Percentiles rank a stretch among this genome's conserved stretches.
Conservation (phyloP, 129 eudicot genomes). For the Flaveria brownii region DNA sequence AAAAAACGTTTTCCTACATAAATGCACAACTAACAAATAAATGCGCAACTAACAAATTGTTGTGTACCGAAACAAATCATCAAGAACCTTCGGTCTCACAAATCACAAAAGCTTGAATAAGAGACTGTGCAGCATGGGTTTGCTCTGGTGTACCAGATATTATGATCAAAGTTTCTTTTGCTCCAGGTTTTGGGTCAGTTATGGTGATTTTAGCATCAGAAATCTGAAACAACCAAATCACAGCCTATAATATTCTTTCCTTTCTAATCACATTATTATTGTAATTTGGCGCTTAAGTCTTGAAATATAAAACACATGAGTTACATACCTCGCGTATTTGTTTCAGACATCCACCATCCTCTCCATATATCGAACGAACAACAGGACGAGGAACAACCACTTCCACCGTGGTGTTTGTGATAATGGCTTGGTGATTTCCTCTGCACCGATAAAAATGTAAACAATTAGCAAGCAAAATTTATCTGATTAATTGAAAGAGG, state of each 20-base stretch:
- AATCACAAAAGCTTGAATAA: conserved; percentile 93
- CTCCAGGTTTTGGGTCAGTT: conserved; percentile 83
- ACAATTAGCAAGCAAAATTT: conserved; percentile 4
- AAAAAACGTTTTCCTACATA: not conserved
- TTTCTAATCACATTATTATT: not conserved
- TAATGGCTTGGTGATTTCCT: conserved; percentile 66
- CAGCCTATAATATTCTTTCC: conserved; percentile 12
- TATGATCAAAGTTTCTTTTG: conserved; percentile 65
- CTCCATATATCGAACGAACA: conserved; percentile 91
- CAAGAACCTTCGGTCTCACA: conserved; percentile 61
- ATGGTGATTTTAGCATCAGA: conserved; percentile 83
- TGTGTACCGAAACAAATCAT: not conserved
- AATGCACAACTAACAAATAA: too few relatives aligned
- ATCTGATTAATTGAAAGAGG: not conserved
- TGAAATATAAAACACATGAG: not conserved
- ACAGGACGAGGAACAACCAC: conserved; percentile 89
- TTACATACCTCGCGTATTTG: conserved; percentile 77
- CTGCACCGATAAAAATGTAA: conserved; percentile 27
- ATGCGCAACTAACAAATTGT: too few relatives aligned
- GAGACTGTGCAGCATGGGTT: conserved; percentile 92
- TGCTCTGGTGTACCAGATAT: conserved; percentile 96
- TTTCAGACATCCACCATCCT: conserved; percentile 91
- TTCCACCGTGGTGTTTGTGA: conserved; percentile 90
- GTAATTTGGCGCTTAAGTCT: not conserved
- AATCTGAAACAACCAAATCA: conserved; percentile 52